These are phyloP conservation scores for Vitis rupestris DNA, from an alignment of 164 flowering plant species.

Conservation along the genomic window DNA sequence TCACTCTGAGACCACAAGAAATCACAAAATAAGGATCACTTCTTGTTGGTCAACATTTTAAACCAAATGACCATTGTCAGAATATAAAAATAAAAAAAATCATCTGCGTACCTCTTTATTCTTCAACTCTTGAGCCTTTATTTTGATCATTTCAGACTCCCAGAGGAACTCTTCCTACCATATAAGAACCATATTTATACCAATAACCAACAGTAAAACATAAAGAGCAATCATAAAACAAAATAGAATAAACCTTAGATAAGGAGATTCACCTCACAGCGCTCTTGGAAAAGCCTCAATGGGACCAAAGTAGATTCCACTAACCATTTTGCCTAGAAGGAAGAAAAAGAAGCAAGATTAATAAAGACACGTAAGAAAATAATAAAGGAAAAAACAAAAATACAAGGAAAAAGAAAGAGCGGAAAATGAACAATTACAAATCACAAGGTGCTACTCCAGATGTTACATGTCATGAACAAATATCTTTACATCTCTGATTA, in stretches of 20 bases:
- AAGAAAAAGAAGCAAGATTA: conserved; percentile 4
- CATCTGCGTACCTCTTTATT: conserved; percentile 71
- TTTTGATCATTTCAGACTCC: conserved; percentile 96
- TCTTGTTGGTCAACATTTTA: not conserved
- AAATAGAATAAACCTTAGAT: not conserved
- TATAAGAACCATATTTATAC: not conserved
- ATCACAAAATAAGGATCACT: not conserved
- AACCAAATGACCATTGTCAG: not conserved
- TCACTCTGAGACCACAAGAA: not conserved
- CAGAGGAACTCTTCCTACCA: conserved; percentile 91
- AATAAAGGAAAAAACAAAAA: not conserved
- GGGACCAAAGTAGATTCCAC: conserved; percentile 82
- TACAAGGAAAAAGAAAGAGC: not conserved
- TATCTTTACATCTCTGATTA: too few relatives aligned
- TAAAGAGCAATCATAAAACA: not conserved
- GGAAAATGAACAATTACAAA: not conserved
- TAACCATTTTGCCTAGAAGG: conserved; percentile 76
- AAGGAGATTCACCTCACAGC: conserved; percentile 68
- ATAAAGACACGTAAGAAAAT: conserved; percentile 4
- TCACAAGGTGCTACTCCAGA: too few relatives aligned
- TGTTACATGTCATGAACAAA: too few relatives aligned
- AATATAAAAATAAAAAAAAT: not conserved
- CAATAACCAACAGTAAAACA: not conserved
- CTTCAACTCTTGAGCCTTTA: conserved; percentile 92
- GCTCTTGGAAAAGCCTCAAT: conserved; percentile 87